Conservation (phyloP, 371 early-diverging fungal species). For the Chytridium lagenaria region DNA sequence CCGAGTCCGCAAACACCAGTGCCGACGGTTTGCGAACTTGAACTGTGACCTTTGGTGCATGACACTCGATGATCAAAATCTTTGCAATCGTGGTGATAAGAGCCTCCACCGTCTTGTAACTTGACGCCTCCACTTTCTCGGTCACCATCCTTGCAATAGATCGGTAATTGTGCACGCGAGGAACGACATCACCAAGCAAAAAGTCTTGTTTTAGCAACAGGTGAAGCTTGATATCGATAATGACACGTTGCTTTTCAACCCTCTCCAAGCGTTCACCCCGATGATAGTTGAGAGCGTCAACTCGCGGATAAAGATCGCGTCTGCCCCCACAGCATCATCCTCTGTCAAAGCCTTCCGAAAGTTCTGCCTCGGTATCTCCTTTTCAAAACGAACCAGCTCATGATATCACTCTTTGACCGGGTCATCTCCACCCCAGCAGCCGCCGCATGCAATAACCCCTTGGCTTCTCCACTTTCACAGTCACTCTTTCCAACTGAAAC, state of each 20-base stretch:
- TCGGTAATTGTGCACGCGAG: slow-evolving; percentile 76
- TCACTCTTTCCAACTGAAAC: slow-evolving; percentile 65
- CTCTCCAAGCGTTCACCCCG: slow-evolving; percentile 95
- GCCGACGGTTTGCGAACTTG: slow-evolving; percentile 61
- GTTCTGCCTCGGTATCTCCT: slow-evolving; percentile 1
- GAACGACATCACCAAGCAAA: slow-evolving; percentile 59
- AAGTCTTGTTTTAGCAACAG: slow-evolving; percentile 55
- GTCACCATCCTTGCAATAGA: slow-evolving; percentile 82
- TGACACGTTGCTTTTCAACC: slow-evolving; percentile 88
- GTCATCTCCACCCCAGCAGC: slow-evolving; percentile 87
- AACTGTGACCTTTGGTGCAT: slow-evolving; percentile 66
- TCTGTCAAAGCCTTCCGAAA: slow-evolving; percentile 1
- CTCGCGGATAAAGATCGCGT: slow-evolving; percentile 79
- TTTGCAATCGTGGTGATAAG: slow-evolving; percentile 52
- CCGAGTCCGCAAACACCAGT: slow-evolving; percentile 52
- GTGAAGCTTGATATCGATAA: slow-evolving; percentile 78
- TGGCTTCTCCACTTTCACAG: slow-evolving; percentile 82
- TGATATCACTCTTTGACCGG: slow-evolving; percentile 61
- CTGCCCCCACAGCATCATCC: slow-evolving; percentile 37
- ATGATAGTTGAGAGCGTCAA: slow-evolving; percentile 81
- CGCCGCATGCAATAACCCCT: slow-evolving; percentile 89
- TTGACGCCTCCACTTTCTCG: slow-evolving; percentile 61
- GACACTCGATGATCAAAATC: slow-evolving; percentile 72
- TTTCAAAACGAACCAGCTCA: slow-evolving; percentile 38
- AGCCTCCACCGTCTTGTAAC: slow-evolving; percentile 61